Evolutionary conservation across 371 early-diverging fungal genomes (phyloP).

Genomic region (Haplosporangium sp.): DNA sequence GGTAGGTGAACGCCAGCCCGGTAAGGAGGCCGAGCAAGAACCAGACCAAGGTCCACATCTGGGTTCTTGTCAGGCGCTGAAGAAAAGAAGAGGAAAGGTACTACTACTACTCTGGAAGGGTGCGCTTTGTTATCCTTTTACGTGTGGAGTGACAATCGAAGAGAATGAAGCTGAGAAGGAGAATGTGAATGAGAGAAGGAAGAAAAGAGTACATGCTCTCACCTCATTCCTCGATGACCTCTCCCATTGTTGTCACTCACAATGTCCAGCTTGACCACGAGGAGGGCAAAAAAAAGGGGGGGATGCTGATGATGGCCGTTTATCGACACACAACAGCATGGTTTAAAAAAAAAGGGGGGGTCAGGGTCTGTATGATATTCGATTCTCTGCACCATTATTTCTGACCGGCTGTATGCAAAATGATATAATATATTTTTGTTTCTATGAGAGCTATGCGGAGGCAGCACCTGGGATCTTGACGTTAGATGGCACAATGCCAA

Average conservation of each 20-base stretch:
- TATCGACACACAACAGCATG: too few relatives aligned
- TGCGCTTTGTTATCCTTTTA: background rate
- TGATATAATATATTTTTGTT: background rate
- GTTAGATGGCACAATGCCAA: constrained; percentile 51
- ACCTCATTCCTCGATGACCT: background rate
- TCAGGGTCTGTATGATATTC: background rate
- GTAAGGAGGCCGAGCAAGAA: constrained; percentile 34
- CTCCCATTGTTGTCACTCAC: too few relatives aligned
- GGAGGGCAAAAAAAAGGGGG: too few relatives aligned
- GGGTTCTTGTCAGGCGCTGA: background rate
- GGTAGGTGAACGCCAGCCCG: constrained; percentile 21
- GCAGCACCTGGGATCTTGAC: constrained; percentile 36
- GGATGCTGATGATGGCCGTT: too few relatives aligned
- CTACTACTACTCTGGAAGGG: background rate
- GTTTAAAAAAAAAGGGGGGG: constrained; percentile 7
- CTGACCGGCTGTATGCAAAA: too few relatives aligned
- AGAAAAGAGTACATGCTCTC: background rate
- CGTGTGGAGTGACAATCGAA: background rate
- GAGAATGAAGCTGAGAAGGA: background rate
- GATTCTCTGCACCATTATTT: too few relatives aligned
- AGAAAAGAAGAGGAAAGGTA: background rate
- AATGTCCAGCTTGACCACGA: too few relatives aligned
- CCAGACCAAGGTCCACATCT: constrained; percentile 31
- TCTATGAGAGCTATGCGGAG: background rate
- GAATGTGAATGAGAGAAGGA: background rate